Base-by-base conservation (phyloP, 768 basidiomycete genomes). In the Psilocybe azurescens region DNA sequence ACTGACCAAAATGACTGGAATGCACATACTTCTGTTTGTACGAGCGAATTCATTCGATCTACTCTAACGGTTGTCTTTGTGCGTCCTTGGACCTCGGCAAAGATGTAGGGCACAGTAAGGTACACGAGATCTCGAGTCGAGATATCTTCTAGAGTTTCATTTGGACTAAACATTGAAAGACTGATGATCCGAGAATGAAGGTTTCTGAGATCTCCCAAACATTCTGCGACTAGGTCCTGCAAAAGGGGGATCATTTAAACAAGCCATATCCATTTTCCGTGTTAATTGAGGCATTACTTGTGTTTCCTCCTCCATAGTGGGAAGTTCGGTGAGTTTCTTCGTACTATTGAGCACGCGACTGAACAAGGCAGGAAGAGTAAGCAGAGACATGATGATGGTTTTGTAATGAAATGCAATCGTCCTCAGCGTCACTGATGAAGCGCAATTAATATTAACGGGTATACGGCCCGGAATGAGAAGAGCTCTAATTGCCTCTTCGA, bases 91-190 rank as follows among this genome's bases (percentile, higher is more conserved):
- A 90, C 81, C 65, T 94, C 89, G 18, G 89, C 85, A 38, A 79
- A 71, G 20, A 87, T 81, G 69, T 83, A 95, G 0, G 91, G 89
- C 3, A 93, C 86, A 44, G 88, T 79, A 10, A 97, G 79, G 74
- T 93, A 95, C 1, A 89, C 76, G 38, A 95, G 76, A 76, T 95
- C 87, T 36, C 80, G 75, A 1, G 94, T 93, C 2, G 90, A 80
- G 58, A 97, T 87, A 72, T 97, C 94, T 49, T 94, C 90, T 16
- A 95, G 77, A 0, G 80, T 81, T 69, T 97, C 94, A 69, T 96
- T 96, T 3, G 88, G 79, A 60, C 93, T 95, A 77, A 96, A 94
- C 38, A 96, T 75, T 0, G 86, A 84, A 48, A 95, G 78, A 41
- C 80, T 81, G 28, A 81, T 66, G 58, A 94, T 80, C 28, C 86